Conservation (phyloP, 306 rosid species). For the Carpinus fangiana region DNA sequence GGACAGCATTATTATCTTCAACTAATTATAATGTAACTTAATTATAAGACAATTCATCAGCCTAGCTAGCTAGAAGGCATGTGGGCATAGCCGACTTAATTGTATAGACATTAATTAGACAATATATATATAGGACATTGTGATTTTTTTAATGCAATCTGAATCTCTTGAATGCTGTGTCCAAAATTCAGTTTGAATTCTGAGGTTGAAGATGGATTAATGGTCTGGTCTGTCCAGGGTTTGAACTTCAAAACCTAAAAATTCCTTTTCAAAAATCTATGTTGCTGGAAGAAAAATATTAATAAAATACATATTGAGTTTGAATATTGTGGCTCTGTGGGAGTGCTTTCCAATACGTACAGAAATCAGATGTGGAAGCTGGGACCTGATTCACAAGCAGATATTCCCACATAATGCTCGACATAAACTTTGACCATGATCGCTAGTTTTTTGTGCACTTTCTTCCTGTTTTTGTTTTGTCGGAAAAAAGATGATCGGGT, state of each 20-base stretch:
- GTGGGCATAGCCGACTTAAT: too few species aligned
- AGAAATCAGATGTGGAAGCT: not conserved
- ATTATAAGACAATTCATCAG: too few species aligned
- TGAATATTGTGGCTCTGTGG: not conserved
- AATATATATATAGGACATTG: too few species aligned
- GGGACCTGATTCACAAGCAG: conserved; percentile 7
- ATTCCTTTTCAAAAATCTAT: not conserved
- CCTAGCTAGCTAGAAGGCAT: too few species aligned
- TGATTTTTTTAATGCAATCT: too few species aligned
- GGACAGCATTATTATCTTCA: too few species aligned
- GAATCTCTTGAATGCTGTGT: conserved; percentile 9
- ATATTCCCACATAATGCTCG: not conserved
- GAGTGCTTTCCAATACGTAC: not conserved
- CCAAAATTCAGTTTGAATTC: conserved; percentile 8
- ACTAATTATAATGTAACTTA: too few species aligned
- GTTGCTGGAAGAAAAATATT: not conserved
- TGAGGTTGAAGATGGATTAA: conserved; percentile 4
- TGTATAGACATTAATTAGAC: too few species aligned
- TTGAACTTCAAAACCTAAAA: conserved; percentile 20
- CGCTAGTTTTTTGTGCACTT: not conserved
- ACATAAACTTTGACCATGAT: not conserved
- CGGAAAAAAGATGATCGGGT: too few species aligned
- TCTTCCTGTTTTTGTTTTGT: too few species aligned
- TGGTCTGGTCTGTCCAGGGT: conserved; percentile 5
- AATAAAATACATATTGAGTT: not conserved